A percentile compares a stretch with the other conserved stretches of the same genome.
Conservation (phyloP, 352 stramenopile species). For the Phytophthora rubi region DNA sequence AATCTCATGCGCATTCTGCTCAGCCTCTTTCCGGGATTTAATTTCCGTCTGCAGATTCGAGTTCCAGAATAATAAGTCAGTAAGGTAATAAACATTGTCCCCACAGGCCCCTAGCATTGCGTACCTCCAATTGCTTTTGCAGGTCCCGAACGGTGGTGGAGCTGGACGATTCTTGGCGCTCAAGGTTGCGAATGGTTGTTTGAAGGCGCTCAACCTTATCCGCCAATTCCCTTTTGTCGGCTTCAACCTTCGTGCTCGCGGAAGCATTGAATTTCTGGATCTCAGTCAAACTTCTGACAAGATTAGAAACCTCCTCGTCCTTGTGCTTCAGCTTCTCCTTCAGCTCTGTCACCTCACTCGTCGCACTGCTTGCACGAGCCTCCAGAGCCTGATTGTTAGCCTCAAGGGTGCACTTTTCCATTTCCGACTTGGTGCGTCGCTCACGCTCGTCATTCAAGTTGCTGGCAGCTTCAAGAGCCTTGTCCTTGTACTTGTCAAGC, state of each 20-base stretch:
- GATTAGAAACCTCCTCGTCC: constrained; percentile 68
- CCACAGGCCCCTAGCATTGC: constrained; percentile 2
- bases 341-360: constrained; percentile 50
- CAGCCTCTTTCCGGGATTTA: constrained; percentile 33
- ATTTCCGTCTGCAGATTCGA: constrained; percentile 32
- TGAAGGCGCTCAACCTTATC: constrained; percentile 71
- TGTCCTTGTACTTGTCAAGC: constrained; percentile 54
- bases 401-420: constrained; percentile 71
- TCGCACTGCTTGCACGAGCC: constrained; percentile 38
- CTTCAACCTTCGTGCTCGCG: constrained; percentile 67
- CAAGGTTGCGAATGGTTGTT: constrained; percentile 49
- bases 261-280: constrained; percentile 79
- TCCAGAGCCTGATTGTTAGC: constrained; percentile 65
- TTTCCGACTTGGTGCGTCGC: constrained; percentile 54
- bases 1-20: constrained; percentile 45
- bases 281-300: constrained; percentile 74
- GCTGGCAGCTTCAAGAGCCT: constrained; percentile 44
- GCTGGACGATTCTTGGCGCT: constrained; percentile 58
- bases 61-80: constrained; percentile 8
- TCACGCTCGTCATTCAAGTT: constrained; percentile 64
- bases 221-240: constrained; percentile 69
- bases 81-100: constrained; percentile 2
- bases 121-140: constrained; percentile 55
- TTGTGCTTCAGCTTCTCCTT: constrained; percentile 73
- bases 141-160: constrained; percentile 55